A percentile compares a stretch with the other conserved stretches of the same genome.
Evolutionary conservation across 129 eudicot species (phyloP).

Genomic region (Chrysanthemum makinoi): DNA sequence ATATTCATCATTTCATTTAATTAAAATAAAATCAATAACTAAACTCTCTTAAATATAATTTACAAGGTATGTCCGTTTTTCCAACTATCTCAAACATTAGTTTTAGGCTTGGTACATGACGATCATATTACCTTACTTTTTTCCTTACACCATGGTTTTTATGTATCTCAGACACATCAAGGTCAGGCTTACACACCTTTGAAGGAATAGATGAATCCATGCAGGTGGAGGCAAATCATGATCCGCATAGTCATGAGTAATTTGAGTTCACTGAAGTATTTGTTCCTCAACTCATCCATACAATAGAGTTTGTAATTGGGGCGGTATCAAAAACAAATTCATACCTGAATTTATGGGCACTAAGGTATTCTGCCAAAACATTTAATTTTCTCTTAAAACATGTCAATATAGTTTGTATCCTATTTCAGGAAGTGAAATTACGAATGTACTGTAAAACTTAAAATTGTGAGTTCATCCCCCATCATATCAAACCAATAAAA

Average conservation of each 20-base stretch:
- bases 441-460: not conserved
- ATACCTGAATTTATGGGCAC: slow-evolving; percentile 98
- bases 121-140: not conserved
- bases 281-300: slow-evolving; percentile 93
- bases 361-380: slow-evolving; percentile 92
- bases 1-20: too few relatives aligned
- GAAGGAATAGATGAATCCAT: slow-evolving; percentile 64
- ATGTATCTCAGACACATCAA: slow-evolving; percentile 59
- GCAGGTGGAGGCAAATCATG: slow-evolving; percentile 53
- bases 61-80: slow-evolving; percentile 44
- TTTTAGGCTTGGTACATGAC: not conserved
- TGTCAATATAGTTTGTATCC: not conserved
- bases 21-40: too few relatives aligned
- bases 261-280: slow-evolving; percentile 93
- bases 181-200: slow-evolving; percentile 70
- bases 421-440: not conserved
- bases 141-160: not conserved
- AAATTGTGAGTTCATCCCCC: not conserved
- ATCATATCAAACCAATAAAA: not conserved
- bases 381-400: too few relatives aligned
- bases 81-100: slow-evolving; percentile 1
- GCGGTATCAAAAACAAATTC: slow-evolving; percentile 99
- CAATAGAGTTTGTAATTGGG: slow-evolving; percentile 96
- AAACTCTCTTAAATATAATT: not conserved
- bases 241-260: slow-evolving; percentile 77